Evolutionary conservation across 139 green algal species (phyloP).

Genomic region (Chlamydomonas eustigma): DNA sequence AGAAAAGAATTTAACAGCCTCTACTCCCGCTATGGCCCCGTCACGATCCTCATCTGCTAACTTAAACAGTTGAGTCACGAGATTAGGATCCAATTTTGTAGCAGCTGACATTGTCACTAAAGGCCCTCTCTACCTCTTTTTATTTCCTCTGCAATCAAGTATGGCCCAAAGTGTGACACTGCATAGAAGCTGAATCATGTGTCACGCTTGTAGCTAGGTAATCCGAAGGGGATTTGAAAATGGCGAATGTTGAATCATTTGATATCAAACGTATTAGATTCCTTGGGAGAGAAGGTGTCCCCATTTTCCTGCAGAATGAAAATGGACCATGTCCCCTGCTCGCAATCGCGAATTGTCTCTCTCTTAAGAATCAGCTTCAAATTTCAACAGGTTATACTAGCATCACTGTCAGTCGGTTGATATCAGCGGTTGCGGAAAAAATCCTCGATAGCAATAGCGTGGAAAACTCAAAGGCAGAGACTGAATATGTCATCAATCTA

Average conservation of each 20-base stretch:
- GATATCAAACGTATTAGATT: conserved; percentile 34
- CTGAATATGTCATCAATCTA: conserved; percentile 15
- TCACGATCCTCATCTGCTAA: conserved; percentile 30
- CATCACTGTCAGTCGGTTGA: conserved; percentile 52
- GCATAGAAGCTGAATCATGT: no score
- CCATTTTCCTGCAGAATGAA: conserved; percentile 83
- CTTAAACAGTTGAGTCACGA: background rate
- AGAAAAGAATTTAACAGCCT: conserved; percentile 82
- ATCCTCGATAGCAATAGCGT: conserved; percentile 66
- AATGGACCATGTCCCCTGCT: conserved; percentile 94
- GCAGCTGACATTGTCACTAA: background rate
- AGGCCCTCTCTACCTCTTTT: no score
- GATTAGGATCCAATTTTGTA: conserved; percentile 11
- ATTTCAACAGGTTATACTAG: background rate
- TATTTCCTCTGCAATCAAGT: no score
- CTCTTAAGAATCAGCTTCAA: conserved; percentile 60
- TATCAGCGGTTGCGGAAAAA: conserved; percentile 66
- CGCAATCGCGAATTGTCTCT: conserved; percentile 83
- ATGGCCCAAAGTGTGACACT: no score
- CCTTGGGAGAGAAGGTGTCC: conserved; percentile 40
- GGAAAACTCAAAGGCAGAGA: background rate
- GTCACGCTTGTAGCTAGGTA: no score
- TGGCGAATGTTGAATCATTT: conserved; percentile 12
- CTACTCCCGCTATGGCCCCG: conserved; percentile 56
- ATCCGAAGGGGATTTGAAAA: no score